Evolutionary conservation across 495 filamentous ascomycete species (phyloP).

Genomic region (Aspergillus heteromorphus): DNA sequence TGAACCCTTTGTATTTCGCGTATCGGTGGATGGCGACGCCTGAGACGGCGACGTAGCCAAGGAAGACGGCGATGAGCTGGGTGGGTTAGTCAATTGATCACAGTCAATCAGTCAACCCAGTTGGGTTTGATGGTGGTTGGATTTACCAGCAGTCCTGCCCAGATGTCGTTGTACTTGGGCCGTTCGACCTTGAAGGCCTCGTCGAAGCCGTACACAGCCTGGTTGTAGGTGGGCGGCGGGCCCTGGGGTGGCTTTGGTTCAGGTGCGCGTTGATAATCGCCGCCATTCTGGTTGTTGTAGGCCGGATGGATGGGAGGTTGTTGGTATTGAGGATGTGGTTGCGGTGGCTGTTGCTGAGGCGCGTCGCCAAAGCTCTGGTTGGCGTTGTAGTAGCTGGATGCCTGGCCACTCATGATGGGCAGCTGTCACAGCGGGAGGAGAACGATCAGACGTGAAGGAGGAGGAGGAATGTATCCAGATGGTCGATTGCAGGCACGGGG

Average conservation of each 20-base stretch:
- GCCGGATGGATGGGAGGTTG: no score
- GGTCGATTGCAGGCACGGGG: no score
- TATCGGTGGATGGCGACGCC: conserved; percentile 75
- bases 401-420: conserved; percentile 41
- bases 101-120: no score
- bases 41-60: conserved; percentile 73
- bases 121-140: background rate
- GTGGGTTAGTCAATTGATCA: no score
- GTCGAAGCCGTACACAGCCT: conserved; percentile 50
- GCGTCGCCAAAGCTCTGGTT: conserved; percentile 23
- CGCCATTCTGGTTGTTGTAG: conserved; percentile 14
- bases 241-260: conserved; percentile 31
- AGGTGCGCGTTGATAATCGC: conserved; percentile 14
- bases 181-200: conserved; percentile 73
- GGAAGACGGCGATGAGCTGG: conserved; percentile 65
- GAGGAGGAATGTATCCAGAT: no score
- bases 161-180: conserved; percentile 84
- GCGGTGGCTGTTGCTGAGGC: conserved; percentile 14
- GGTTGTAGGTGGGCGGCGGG: conserved; percentile 28
- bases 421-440: no score
- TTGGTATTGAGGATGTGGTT: conserved; percentile 2
- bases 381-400: conserved; percentile 36
- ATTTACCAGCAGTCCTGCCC: conserved; percentile 73
- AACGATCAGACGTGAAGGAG: no score
- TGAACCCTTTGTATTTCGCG: conserved; percentile 56